Conservation (phyloP, 352 stramenopile species). For the Phytophthora sp. region DNA sequence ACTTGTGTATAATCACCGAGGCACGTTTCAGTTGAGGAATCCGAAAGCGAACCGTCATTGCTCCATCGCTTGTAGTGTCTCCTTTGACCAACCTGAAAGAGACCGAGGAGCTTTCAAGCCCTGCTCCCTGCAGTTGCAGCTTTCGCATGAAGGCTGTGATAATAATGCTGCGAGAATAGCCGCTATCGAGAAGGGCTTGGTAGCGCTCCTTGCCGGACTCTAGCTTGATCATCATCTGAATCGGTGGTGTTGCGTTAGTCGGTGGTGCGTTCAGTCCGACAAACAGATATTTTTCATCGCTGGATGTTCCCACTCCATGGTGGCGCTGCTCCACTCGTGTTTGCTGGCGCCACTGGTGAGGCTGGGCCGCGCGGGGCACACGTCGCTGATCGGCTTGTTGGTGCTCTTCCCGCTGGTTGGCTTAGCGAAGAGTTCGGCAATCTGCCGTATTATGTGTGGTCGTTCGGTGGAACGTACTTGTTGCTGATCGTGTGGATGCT, state of each 20-base stretch:
- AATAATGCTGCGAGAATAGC: conserved; percentile 5
- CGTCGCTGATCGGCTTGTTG: conserved; percentile 4
- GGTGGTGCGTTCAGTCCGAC: not conserved
- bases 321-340: not conserved
- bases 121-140: no score
- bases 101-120: not conserved
- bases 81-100: conserved; percentile 11
- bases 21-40: conserved; percentile 13
- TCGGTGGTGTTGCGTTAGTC: not conserved
- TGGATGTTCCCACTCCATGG: not conserved
- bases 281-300: conserved; percentile 19
- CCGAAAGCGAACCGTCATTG: not conserved
- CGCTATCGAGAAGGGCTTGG: conserved; percentile 10
- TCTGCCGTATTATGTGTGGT: conserved; percentile 15
- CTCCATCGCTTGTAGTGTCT: not conserved
- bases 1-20: conserved; percentile 10
- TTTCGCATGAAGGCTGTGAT: not conserved
- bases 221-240: conserved; percentile 8
- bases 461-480: conserved; percentile 23
- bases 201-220: conserved; percentile 5
- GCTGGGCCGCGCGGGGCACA: no score
- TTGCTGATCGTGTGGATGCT: not conserved
- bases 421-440: not conserved
- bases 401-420: conserved; percentile 1
- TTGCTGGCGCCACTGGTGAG: not conserved